phyloP scores from a whole-genome alignment of 805 yeast genomes.

The Blastobotrys chiropterorum region DNA sequence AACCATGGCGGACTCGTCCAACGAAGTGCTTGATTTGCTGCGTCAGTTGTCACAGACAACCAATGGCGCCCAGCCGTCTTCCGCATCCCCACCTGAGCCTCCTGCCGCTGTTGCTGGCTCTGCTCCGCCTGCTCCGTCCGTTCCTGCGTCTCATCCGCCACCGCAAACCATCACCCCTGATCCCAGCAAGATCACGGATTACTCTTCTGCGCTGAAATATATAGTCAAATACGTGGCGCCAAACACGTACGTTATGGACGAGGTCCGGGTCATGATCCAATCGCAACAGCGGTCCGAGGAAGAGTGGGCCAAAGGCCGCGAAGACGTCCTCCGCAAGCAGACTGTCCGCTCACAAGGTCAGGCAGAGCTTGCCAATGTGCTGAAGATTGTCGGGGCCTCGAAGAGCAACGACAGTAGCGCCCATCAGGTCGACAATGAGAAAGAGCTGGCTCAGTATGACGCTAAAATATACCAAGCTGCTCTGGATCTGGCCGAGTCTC shows the following conservation, averaged over 20 bases:
- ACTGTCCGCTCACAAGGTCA: constrained; percentile 3
- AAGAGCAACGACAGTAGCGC: too few relatives aligned
- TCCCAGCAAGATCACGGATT: constrained; percentile 15
- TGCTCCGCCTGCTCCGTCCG: neutral
- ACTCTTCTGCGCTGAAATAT: constrained; percentile 17
- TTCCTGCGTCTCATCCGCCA: neutral
- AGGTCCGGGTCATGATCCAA: constrained; percentile 11
- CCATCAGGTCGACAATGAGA: neutral
- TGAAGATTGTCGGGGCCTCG: constrained; percentile 9
- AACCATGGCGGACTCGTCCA: neutral
- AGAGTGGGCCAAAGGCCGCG: constrained; percentile 15
- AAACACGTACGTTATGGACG: constrained; percentile 10
- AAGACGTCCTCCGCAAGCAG: constrained; percentile 9
- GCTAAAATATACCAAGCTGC: constrained; percentile 11
- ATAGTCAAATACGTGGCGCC: constrained; percentile 13
- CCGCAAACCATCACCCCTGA: constrained; percentile 7
- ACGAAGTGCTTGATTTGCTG: constrained; percentile 2
- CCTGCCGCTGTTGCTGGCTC: neutral
- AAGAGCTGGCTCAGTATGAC: constrained; percentile 14
- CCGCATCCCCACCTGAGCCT: neutral
- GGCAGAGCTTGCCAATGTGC: constrained; percentile 12
- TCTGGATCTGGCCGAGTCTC: constrained; percentile 6
- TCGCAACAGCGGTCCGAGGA: constrained; percentile 17
- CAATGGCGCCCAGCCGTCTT: neutral
- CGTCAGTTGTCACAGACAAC: constrained; percentile 3